A percentile compares a stretch with the other conserved stretches of the same genome.
These are phyloP conservation scores for Nitzschia sp. DNA, from an alignment of 108 stramenopile genomes.

Conservation along the genomic window DNA sequence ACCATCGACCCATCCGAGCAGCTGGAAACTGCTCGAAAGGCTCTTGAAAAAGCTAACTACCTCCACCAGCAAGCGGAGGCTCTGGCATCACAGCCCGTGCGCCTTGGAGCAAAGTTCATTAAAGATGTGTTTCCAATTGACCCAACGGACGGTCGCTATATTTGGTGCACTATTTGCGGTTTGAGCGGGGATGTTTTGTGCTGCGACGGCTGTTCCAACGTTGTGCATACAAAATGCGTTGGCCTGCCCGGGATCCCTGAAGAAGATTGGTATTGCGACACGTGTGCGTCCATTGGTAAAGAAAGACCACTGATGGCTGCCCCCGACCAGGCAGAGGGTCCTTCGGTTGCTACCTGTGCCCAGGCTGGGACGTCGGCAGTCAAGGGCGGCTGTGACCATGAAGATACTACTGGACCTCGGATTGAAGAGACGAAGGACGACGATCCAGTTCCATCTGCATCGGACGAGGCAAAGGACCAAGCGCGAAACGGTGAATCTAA, in stretches of 20 bases:
- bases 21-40: constrained; percentile 13
- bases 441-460: not conserved
- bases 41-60: constrained; percentile 5
- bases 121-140: constrained; percentile 45
- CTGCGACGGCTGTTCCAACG: constrained; percentile 64
- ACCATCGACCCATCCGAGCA: constrained; percentile 19
- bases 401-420: not conserved
- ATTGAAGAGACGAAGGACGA: not conserved
- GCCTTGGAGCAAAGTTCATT: constrained; percentile 47
- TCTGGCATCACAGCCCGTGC: not conserved
- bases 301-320: not conserved
- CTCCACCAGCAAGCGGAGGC: constrained; percentile 12
- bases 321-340: not conserved
- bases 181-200: constrained; percentile 57
- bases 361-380: no score
- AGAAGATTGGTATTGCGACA: constrained; percentile 63
- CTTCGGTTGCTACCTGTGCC: no score
- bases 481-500: no score
- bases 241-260: constrained; percentile 48
- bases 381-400: no score
- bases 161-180: constrained; percentile 59
- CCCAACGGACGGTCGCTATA: constrained; percentile 53
- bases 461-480: not conserved
- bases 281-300: constrained; percentile 17
- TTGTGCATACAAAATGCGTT: constrained; percentile 52